phyloP scores from a whole-genome alignment of 805 yeast genomes.

The Saccharomycopsis fermentans region DNA sequence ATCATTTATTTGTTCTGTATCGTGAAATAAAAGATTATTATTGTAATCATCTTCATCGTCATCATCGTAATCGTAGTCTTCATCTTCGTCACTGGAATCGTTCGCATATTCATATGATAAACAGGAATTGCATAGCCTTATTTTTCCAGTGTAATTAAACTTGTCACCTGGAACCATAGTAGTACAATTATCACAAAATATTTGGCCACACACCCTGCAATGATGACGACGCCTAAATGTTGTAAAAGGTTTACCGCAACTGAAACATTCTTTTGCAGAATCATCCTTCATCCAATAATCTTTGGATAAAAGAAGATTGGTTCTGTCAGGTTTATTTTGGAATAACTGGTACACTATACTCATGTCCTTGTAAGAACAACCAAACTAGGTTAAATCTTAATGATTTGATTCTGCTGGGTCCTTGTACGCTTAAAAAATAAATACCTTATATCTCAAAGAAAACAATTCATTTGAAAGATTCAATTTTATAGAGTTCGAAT shows the following conservation, averaged over 20 bases:
- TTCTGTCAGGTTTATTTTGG: conserved; percentile 9
- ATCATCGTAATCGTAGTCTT: conserved; percentile 11
- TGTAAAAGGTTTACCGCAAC: conserved; percentile 69
- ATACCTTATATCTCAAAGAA: neutral
- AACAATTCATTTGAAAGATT: neutral
- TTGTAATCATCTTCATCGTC: conserved; percentile 8
- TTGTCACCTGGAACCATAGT: conserved; percentile 54
- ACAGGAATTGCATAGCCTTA: conserved; percentile 73
- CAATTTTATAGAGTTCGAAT: neutral
- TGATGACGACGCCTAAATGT: conserved; percentile 90
- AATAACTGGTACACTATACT: conserved; percentile 13
- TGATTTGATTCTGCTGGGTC: too few species aligned
- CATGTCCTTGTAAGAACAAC: neutral
- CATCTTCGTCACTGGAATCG: conserved; percentile 22
- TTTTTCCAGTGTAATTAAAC: conserved; percentile 54
- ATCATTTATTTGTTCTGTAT: neutral
- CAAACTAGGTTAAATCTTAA: too few species aligned
- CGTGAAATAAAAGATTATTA: conserved; percentile 1
- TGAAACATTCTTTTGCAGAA: conserved; percentile 77
- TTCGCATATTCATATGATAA: conserved; percentile 44
- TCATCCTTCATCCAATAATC: conserved; percentile 97
- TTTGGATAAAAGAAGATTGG: conserved; percentile 26
- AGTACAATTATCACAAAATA: conserved; percentile 81
- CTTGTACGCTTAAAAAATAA: neutral
- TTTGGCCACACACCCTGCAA: conserved; percentile 93